Conservation (phyloP, 148 eudicot species). For the Camellia granthamiana region DNA sequence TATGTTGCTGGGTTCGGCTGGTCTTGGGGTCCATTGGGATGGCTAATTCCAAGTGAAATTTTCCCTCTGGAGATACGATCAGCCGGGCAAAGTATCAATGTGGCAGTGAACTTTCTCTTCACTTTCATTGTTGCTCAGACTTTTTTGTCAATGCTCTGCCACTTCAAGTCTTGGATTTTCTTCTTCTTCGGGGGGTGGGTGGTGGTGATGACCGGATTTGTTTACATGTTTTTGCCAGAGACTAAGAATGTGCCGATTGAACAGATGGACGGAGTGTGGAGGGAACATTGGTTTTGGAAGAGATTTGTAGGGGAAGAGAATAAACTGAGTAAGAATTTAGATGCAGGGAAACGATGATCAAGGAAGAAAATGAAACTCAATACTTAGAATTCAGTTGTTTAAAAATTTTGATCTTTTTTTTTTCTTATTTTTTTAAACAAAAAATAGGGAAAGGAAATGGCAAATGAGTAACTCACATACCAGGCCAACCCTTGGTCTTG, state of each 20-base stretch:
- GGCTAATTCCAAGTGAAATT: background rate
- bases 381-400: no score
- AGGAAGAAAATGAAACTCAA: no score
- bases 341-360: background rate
- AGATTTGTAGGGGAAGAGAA: background rate
- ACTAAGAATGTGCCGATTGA: background rate
- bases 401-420: no score
- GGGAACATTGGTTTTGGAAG: conserved; percentile 1
- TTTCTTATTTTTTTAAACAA: no score
- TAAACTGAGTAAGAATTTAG: background rate
- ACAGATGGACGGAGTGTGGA: background rate
- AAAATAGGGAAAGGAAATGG: no score
- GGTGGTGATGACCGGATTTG: background rate
- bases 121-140: background rate
- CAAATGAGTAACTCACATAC: no score
- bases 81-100: background rate
- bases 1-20: background rate
- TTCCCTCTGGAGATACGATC: background rate
- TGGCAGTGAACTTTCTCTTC: conserved; percentile 2
- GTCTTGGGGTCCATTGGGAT: background rate
- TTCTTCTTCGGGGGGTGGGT: background rate
- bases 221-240: background rate
- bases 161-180: background rate
- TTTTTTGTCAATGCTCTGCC: background rate
- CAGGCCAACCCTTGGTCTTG: no score